These are phyloP conservation scores for Cyclocybe aegerita DNA, from an alignment of 768 basidiomycete species.

Conservation along the genomic window DNA sequence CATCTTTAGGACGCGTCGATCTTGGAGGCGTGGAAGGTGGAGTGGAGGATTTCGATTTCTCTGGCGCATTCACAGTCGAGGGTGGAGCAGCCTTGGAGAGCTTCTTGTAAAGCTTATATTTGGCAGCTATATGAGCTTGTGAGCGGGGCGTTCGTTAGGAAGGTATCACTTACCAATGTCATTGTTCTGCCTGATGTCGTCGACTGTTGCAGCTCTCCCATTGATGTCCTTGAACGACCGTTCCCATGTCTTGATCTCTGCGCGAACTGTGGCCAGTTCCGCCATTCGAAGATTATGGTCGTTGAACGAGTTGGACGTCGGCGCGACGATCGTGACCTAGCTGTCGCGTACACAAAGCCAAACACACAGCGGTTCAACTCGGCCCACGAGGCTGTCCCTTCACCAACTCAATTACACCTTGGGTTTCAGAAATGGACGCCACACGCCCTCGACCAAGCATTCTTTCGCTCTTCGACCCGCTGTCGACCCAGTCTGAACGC, in stretches of 20 bases:
- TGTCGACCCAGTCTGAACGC: conserved; percentile 22
- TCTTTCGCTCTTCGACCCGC: conserved; percentile 52
- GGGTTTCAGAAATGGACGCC: conserved; percentile 20
- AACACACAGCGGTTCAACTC: conserved; percentile 32
- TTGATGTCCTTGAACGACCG: conserved; percentile 58
- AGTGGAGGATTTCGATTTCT: conserved; percentile 14
- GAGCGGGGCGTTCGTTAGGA: conserved; percentile 5
- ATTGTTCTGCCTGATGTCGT: conserved; percentile 68
- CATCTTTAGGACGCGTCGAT: conserved; percentile 28
- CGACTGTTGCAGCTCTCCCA: conserved; percentile 59
- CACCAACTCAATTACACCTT: neutral
- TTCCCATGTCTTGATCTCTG: conserved; percentile 81
- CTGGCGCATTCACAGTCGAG: neutral
- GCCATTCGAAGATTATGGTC: conserved; percentile 25
- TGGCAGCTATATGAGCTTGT: conserved; percentile 51
- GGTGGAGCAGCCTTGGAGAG: conserved; percentile 49
- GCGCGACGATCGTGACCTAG: conserved; percentile 11
- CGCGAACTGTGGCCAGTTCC: conserved; percentile 50
- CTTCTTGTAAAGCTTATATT: conserved; percentile 82
- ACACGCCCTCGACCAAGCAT: conserved; percentile 45
- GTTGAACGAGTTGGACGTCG: conserved; percentile 10
- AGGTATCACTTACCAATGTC: conserved; percentile 53
- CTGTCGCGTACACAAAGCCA: conserved; percentile 39
- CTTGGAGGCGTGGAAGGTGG: conserved; percentile 40
- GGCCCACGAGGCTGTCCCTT: conserved; percentile 6